A percentile compares a stretch with the other conserved stretches of the same genome.
Evolutionary conservation across 306 rosid genomes (phyloP).

Genomic region (Fragaria iinumae): DNA sequence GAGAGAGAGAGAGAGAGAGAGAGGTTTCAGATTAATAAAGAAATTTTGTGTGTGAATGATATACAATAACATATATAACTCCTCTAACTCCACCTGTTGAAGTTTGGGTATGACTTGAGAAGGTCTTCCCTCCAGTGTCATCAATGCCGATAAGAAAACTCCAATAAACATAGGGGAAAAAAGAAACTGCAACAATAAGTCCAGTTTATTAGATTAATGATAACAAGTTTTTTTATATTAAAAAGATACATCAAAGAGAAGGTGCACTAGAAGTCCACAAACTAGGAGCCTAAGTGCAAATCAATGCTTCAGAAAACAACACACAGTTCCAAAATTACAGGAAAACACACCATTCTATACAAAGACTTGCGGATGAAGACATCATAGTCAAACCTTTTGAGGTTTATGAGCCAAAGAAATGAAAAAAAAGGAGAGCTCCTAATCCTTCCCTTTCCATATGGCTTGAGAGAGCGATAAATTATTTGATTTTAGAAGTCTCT

Average conservation of each 20-base stretch:
- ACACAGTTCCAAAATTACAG: not conserved
- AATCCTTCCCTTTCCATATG: no score
- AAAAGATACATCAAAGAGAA: not conserved
- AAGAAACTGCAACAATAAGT: conserved; percentile 60
- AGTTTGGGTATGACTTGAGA: conserved; percentile 78
- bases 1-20: not conserved
- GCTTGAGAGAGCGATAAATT: not conserved
- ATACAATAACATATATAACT: conserved; percentile 6
- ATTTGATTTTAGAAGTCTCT: not conserved
- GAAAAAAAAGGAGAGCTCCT: no score
- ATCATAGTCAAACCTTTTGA: no score
- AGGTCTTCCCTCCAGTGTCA: conserved; percentile 78
- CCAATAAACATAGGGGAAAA: conserved; percentile 82
- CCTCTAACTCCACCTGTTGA: conserved; percentile 61
- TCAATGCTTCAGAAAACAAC: not conserved
- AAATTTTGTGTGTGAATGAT: conserved; percentile 17
- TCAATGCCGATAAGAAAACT: conserved; percentile 67
- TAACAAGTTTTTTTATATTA: not conserved
- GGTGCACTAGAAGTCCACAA: not conserved
- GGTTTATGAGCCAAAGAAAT: no score
- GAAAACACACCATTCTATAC: not conserved
- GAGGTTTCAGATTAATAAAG: conserved; percentile 20
- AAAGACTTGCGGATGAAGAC: not conserved
- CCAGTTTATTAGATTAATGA: conserved; percentile 9
- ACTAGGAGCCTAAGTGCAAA: not conserved